Base-by-base conservation (phyloP, 2,329 filamentous ascomycete species). In the Paramyrothecium sp. region DNA sequence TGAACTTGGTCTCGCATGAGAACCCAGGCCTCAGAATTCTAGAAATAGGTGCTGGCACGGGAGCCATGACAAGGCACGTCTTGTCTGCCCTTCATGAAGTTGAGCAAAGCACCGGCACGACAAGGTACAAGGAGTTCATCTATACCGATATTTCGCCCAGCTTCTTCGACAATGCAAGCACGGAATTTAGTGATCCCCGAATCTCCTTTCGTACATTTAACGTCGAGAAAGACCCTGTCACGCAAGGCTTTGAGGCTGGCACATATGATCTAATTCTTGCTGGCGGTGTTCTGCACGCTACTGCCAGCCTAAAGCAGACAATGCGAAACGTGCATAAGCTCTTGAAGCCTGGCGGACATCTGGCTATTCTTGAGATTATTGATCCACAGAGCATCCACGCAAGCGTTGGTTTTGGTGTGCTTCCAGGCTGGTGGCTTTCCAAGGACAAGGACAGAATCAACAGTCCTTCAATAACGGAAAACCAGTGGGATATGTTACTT, bases 1-100 rank as follows among this genome's bases (percentile, higher is more conserved):
- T 20, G 56, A 2, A 54, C 47, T 1, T 58, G 58, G 19, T 58
- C 10, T 41, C 64, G 0, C 70, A 77, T 50, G 69, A 72, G 17
- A 71, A 69, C 23, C 71, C 75, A 0, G 63, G 58, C 2, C 61
- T 76, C 7, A 65, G 65, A 3, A 67, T 78, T 13, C 65, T 78
- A 0, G 75, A 78, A 51, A 63, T 78, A n/a, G 75, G 74, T 11
- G 73, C 71, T 41, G 74, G 73, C 1, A 77, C 71, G 0, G 73
- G 73, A 4, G 66, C 68, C 1, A 56, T 58, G 3, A 63, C 60
- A 0, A 49, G 54, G 33, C 53, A 38, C 2, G 51, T 60, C 7
- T 53, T 63, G 47, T 44, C 3, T 49, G 26, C 3, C 33, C 56
- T 10, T 17, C 38, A 41, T 17, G 23, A 54, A 7, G 16, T 16